Conservation (phyloP, 805 yeast species). For the Wickerhamiella qilinensis region DNA sequence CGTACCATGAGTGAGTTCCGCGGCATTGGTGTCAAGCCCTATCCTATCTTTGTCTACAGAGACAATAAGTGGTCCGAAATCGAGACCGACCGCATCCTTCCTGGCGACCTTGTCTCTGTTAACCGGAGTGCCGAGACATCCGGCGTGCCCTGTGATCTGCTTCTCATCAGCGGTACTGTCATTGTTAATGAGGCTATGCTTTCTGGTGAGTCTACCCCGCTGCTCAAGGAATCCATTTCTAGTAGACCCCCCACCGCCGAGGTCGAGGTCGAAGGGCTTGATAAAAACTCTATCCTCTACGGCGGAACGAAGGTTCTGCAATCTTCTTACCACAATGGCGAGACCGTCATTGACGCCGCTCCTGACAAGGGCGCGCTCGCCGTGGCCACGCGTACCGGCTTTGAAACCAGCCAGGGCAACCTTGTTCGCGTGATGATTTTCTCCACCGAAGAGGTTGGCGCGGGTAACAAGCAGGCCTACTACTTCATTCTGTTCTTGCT, state of each 20-base stretch:
- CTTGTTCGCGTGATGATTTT: slow-evolving; percentile 95
- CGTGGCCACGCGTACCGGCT: slow-evolving; percentile 83
- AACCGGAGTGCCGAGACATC: slow-evolving; percentile 80
- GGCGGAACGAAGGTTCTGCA: slow-evolving; percentile 97
- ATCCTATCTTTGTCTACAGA: slow-evolving; percentile 57
- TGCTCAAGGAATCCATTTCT: slow-evolving; percentile 78
- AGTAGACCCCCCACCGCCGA: slow-evolving; percentile 59
- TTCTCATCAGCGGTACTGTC: slow-evolving; percentile 76
- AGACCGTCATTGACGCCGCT: slow-evolving; percentile 34
- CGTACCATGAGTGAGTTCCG: slow-evolving; percentile 89
- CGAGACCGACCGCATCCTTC: slow-evolving; percentile 61
- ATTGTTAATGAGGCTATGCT: slow-evolving; percentile 98
- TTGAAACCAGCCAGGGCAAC: slow-evolving; percentile 95
- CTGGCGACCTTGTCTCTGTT: slow-evolving; percentile 76
- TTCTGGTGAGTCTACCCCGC: slow-evolving; percentile 95
- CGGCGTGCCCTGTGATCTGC: slow-evolving; percentile 87
- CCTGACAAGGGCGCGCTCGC: slow-evolving; percentile 93
- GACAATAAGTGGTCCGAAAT: slow-evolving; percentile 51
- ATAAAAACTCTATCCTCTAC: slow-evolving; percentile 73
- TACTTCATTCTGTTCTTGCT: slow-evolving; percentile 80
- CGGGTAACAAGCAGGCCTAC: slow-evolving; percentile 87
- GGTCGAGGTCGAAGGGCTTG: slow-evolving; percentile 65
- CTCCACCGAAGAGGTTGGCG: slow-evolving; percentile 90
- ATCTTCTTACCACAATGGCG: slow-evolving; percentile 10
- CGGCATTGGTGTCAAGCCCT: slow-evolving; percentile 94